Evolutionary conservation across 2,329 filamentous ascomycete species (phyloP), one percentile per base, ranked within the genome.

Genomic region (Gyromitra esculenta): DNA sequence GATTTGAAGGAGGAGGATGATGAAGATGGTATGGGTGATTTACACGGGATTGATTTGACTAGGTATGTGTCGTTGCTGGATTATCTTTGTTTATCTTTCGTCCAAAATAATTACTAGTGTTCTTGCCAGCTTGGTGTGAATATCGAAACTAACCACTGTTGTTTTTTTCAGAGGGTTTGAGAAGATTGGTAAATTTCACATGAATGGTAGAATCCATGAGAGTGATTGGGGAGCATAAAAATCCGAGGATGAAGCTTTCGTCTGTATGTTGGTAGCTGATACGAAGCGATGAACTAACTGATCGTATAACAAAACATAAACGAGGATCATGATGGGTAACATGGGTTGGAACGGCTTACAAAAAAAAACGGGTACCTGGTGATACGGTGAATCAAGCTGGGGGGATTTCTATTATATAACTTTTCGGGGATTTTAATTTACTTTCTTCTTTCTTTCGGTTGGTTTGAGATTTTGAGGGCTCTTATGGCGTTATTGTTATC

Each of bases 151-250:
- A 15, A 75, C 48, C 15, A n/a, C 48, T 77, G n/a, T 31, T 18
- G 35, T 65, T 62, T 37, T 43, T 7, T 45, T 54, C 31, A 79
- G 78, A 72, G 78, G 78, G 7, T 79, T 79, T 41, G 77, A 79
- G 67, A 79, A 79, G 60, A 79, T 79, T 35, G 78, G 78, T 18
- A 79, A 79, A 56, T 79, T 77, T 18, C 78, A 79, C 60, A 64
- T 79, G 60, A 79, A 79, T 64, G 78, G 78, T 18, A 70, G 77
- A 62, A 69, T 77, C 31, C 67, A 72, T 50, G 78, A 73, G 39
- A 72, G 66, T 31, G 71, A 74, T 71, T 71, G 77, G 68, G 68
- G 66, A 37, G 63, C 67, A 18, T 73, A 77, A 50, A 70, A 41
- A 31, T 37, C 41, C 45, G 68, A 35, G 59, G 50, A 52, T 50